These are phyloP conservation scores for Dendrobium officinale DNA, from an alignment of 106 monocot genomes.

Conservation along the genomic window DNA sequence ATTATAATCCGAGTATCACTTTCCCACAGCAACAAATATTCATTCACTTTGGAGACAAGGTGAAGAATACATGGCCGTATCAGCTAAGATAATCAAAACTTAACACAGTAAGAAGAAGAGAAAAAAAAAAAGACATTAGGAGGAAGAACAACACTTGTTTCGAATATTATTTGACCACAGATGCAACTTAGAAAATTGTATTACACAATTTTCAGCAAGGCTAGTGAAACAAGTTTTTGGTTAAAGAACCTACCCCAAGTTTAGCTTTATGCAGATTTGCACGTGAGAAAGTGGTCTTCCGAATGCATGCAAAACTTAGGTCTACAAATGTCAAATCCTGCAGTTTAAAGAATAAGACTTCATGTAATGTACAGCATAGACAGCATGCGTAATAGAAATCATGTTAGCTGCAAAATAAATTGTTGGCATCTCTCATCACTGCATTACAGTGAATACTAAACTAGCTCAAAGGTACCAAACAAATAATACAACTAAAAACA, in stretches of 20 bases:
- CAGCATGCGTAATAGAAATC: background rate
- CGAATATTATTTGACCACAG: background rate
- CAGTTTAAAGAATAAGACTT: background rate
- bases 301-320: slow-evolving; percentile 73
- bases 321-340: slow-evolving; percentile 89
- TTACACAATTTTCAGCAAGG: background rate
- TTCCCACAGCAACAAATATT: background rate
- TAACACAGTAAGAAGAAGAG: background rate
- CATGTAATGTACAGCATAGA: background rate
- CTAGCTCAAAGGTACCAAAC: background rate
- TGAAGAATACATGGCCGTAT: background rate
- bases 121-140: background rate
- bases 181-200: background rate
- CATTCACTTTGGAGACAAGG: background rate
- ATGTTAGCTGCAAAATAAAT: background rate
- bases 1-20: background rate
- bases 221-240: background rate
- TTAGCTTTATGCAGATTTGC: slow-evolving; percentile 83
- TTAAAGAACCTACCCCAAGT: slow-evolving; percentile 51
- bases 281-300: slow-evolving; percentile 54
- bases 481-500: background rate
- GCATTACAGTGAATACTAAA: background rate
- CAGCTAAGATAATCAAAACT: background rate
- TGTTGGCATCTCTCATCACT: background rate
- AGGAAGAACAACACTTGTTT: background rate